phyloP scores from a whole-genome alignment of 345 rosid genomes.

The Pseudoturritis turrita region DNA sequence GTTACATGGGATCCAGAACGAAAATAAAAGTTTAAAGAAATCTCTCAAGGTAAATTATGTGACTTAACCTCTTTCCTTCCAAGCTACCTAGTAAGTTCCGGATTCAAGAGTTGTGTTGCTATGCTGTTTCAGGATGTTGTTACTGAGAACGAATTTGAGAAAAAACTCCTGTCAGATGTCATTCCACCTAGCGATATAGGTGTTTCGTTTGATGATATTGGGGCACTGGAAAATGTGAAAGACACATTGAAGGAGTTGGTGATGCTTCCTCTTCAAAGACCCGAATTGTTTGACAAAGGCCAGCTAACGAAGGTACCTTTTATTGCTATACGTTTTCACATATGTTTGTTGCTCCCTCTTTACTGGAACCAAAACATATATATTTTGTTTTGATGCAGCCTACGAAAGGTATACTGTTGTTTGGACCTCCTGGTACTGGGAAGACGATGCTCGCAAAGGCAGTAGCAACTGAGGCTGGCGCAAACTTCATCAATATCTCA shows the following conservation, averaged over 20 bases:
- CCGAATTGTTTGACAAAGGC: slow-evolving; percentile 96
- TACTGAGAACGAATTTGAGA: slow-evolving; percentile 97
- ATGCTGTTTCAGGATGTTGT: slow-evolving; percentile 70
- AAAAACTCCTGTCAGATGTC: slow-evolving; percentile 94
- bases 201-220: slow-evolving; percentile 93
- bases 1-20: slow-evolving; percentile 62
- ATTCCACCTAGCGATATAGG: slow-evolving; percentile 97
- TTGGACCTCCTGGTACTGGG: slow-evolving; percentile 99
- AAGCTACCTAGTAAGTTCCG: background rate
- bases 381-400: slow-evolving; percentile 49
- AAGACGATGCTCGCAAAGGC: slow-evolving; percentile 99
- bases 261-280: slow-evolving; percentile 99
- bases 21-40: slow-evolving; percentile 72
- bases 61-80: background rate
- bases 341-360: background rate
- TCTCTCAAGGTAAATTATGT: slow-evolving; percentile 61
- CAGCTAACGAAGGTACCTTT: slow-evolving; percentile 84
- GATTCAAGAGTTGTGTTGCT: background rate
- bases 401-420: slow-evolving; percentile 91
- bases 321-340: background rate
- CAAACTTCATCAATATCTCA: slow-evolving; percentile 98
- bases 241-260: slow-evolving; percentile 98
- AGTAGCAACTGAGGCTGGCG: slow-evolving; percentile 98
- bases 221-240: slow-evolving; percentile 95
- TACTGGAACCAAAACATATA: background rate